Percentiles rank a stretch among this genome's conserved stretches.
Conservation (phyloP, 2,329 filamentous ascomycete genomes). For the Niveomyces coronatus region DNA sequence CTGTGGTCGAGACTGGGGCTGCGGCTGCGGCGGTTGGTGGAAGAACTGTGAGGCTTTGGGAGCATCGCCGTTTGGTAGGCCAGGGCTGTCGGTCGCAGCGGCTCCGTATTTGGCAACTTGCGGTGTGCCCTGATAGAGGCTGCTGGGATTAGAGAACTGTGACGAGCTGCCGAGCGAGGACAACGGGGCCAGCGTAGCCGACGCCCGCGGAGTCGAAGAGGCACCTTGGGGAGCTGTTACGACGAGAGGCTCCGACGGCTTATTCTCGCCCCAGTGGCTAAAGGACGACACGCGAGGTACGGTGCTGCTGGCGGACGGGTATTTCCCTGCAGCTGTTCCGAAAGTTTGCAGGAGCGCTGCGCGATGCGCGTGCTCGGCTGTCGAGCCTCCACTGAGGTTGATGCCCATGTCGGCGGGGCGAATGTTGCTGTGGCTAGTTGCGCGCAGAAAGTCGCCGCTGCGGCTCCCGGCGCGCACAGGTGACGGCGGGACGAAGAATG, state of each 20-base stretch:
- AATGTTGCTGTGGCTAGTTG: conserved; percentile 12
- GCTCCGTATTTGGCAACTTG: background rate
- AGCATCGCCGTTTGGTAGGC: background rate
- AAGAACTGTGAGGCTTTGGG: background rate
- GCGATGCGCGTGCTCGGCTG: conserved; percentile 22
- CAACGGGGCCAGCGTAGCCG: conserved; percentile 12
- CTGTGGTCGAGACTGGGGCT: conserved; percentile 1
- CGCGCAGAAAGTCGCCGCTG: conserved; percentile 1
- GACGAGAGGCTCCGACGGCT: no score
- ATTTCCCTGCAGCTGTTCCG: conserved; percentile 9
- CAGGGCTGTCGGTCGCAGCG: background rate
- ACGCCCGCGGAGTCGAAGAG: conserved; percentile 13
- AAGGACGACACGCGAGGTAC: conserved; percentile 21
- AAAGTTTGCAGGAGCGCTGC: conserved; percentile 27
- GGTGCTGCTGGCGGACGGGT: conserved; percentile 1
- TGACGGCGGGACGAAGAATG: conserved; percentile 4
- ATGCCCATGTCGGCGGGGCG: conserved; percentile 7
- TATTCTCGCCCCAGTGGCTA: conserved; percentile 20
- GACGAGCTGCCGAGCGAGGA: conserved; percentile 19
- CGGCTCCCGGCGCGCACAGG: background rate
- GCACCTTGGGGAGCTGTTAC: no score
- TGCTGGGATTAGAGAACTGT: conserved; percentile 39
- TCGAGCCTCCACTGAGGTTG: conserved; percentile 11
- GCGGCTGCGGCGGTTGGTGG: conserved; percentile 1
- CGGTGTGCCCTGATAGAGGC: conserved; percentile 39